phyloP scores from a whole-genome alignment of 768 basidiomycete genomes.

The Erythrobasidium yunnanense region DNA sequence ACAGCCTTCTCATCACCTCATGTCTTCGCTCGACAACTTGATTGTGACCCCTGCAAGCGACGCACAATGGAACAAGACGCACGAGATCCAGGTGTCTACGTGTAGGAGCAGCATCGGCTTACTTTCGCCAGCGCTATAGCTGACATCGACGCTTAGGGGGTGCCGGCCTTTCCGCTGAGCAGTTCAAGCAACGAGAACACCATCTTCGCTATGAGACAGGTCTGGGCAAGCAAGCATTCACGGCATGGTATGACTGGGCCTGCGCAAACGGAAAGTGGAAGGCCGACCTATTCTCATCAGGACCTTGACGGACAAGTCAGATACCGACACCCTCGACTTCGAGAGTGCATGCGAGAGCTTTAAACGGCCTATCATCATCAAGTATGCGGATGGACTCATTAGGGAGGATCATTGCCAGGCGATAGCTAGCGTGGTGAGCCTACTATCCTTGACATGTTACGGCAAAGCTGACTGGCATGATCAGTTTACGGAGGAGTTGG shows the following conservation, averaged over 20 bases:
- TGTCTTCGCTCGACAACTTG: not conserved
- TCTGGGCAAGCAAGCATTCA: not conserved
- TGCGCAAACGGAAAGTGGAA: not conserved
- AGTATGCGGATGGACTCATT: not conserved
- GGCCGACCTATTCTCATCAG: not conserved
- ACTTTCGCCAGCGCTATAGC: too few species aligned
- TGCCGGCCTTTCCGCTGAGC: not conserved
- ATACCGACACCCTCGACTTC: not conserved
- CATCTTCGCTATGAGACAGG: not conserved
- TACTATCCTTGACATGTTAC: not conserved
- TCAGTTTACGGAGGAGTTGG: slow-evolving; percentile 5
- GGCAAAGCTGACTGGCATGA: not conserved
- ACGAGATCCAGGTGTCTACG: not conserved
- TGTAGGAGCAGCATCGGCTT: not conserved
- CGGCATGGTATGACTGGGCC: not conserved
- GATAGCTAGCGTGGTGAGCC: not conserved
- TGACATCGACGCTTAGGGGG: not conserved
- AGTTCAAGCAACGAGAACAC: not conserved
- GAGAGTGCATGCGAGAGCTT: not conserved
- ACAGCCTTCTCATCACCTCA: too few species aligned
- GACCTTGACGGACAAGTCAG: not conserved
- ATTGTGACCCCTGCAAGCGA: not conserved
- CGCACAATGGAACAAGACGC: not conserved
- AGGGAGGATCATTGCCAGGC: not conserved
- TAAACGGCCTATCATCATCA: not conserved